Conservation (phyloP, 2,329 filamentous ascomycete species). For the Claviceps cyperi region DNA sequence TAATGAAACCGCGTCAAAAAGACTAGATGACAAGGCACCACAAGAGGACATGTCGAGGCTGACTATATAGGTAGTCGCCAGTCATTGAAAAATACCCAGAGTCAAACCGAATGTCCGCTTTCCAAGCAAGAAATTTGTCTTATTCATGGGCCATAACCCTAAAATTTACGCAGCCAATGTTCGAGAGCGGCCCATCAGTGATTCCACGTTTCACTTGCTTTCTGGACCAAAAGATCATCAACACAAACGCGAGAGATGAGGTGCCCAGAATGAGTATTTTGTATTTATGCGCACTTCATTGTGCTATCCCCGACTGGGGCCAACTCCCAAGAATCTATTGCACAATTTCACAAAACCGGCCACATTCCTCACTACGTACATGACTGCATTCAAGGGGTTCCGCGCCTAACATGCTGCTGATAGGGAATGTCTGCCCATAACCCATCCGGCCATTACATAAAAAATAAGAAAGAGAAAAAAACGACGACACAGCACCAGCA, state of each 20-base stretch:
- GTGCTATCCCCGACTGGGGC: neutral
- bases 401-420: slow-evolving; percentile 22
- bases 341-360: slow-evolving; percentile 24
- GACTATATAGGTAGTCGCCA: slow-evolving; percentile 10
- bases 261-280: slow-evolving; percentile 4
- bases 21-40: slow-evolving; percentile 5
- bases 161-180: too few species aligned
- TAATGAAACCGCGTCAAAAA: neutral
- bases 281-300: slow-evolving; percentile 9
- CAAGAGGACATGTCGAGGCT: slow-evolving; percentile 17
- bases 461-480: slow-evolving; percentile 7
- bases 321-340: slow-evolving; percentile 19
- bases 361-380: slow-evolving; percentile 2
- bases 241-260: too few species aligned
- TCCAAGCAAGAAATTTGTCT: neutral
- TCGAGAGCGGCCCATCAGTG: too few species aligned
- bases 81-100: slow-evolving; percentile 9
- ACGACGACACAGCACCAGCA: slow-evolving; percentile 3
- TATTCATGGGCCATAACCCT: neutral
- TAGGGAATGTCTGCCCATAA: slow-evolving; percentile 14
- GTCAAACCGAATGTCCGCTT: neutral
- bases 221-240: too few species aligned
- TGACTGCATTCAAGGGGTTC: slow-evolving; percentile 6
- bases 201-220: too few species aligned
- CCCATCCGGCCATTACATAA: slow-evolving; percentile 6